These are phyloP conservation scores for Blepharisma japonicum DNA, from an alignment of 73 alveolate genomes.

Conservation along the genomic window DNA sequence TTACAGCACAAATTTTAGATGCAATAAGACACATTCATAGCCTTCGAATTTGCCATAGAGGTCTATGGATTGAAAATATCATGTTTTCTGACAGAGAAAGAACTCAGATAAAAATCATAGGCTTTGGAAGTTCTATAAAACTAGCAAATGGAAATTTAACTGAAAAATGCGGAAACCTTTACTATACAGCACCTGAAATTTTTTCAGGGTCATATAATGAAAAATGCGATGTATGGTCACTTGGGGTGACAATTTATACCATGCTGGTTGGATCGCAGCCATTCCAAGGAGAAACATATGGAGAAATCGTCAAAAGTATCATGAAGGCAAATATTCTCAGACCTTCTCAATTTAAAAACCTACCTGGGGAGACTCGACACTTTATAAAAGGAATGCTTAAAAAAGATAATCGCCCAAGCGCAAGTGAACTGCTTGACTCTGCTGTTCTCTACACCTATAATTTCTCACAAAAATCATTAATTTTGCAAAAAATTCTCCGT, in stretches of 20 bases:
- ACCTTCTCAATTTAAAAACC: neutral
- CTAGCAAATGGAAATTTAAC: neutral
- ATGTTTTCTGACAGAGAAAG: neutral
- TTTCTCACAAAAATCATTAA: neutral
- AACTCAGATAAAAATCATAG: neutral
- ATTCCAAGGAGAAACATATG: neutral
- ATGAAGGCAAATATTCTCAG: neutral
- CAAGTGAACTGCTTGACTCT: neutral
- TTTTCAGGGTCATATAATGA: neutral
- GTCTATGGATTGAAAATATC: slow-evolving; percentile 1
- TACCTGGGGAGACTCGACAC: neutral
- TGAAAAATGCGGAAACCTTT: neutral
- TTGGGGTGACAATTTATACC: neutral
- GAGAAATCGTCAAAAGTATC: neutral
- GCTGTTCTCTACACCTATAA: neutral
- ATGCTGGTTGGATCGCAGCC: neutral
- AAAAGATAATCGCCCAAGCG: neutral
- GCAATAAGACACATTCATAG: neutral
- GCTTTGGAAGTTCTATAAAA: neutral
- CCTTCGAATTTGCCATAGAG: neutral
- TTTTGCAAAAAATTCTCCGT: neutral
- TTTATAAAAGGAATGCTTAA: neutral
- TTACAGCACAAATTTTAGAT: neutral
- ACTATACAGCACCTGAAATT: neutral
- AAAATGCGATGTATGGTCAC: slow-evolving; percentile 9